phyloP scores from a whole-genome alignment of 2,329 filamentous ascomycete species.

The Pseudovirgaria hyperparasitica region DNA sequence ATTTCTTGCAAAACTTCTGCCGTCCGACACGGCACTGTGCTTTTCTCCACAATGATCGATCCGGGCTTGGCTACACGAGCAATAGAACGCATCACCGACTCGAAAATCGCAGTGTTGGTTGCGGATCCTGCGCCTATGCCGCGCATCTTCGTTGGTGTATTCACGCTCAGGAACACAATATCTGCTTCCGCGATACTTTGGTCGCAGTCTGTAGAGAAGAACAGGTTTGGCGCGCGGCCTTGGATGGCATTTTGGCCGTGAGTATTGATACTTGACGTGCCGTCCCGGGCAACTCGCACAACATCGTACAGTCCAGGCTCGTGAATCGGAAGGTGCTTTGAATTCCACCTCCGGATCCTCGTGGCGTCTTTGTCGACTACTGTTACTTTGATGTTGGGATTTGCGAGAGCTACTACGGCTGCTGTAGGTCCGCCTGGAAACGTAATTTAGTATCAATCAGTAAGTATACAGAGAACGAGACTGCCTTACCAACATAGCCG shows the following conservation, averaged over 20 bases:
- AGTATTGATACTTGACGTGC: too few species aligned
- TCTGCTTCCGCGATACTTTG: conserved; percentile 54
- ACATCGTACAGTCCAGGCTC: conserved; percentile 60
- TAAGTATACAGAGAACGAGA: too few species aligned
- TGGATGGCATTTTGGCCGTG: conserved; percentile 5
- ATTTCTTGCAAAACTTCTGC: conserved; percentile 57
- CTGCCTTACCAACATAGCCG: too few species aligned
- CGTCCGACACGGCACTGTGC: conserved; percentile 65
- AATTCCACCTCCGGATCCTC: conserved; percentile 63
- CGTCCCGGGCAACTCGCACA: conserved; percentile 47
- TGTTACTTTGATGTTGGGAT: conserved; percentile 56
- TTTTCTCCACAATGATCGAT: conserved; percentile 71
- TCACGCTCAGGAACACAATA: conserved; percentile 63
- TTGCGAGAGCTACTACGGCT: conserved; percentile 61
- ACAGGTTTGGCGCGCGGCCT: conserved; percentile 49
- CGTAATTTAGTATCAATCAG: too few species aligned
- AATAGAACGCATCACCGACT: conserved; percentile 55
- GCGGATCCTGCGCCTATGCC: conserved; percentile 59
- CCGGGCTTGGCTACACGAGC: conserved; percentile 52
- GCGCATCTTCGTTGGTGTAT: conserved; percentile 63
- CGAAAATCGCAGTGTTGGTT: conserved; percentile 59
- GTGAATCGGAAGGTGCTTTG: conserved; percentile 61
- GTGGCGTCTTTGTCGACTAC: conserved; percentile 58
- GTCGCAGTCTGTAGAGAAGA: conserved; percentile 58
- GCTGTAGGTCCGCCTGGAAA: conserved; percentile 62